Percentiles rank a stretch among this genome's conserved stretches.
These are phyloP conservation scores for Pythium pyrilobum DNA, from an alignment of 352 stramenopile genomes.

Conservation along the genomic window DNA sequence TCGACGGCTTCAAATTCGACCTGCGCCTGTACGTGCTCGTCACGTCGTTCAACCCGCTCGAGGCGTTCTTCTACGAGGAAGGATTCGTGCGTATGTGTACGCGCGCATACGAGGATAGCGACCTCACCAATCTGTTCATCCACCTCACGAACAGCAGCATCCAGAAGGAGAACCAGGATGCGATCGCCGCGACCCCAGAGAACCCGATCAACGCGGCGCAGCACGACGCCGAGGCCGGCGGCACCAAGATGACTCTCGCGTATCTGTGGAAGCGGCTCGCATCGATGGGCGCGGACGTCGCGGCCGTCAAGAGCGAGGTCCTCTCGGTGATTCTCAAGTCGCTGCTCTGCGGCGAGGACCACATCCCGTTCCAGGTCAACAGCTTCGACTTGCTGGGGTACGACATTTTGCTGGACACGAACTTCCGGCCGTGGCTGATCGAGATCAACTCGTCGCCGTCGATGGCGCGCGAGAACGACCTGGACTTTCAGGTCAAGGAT, in stretches of 20 bases:
- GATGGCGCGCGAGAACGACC: slow-evolving; percentile 79
- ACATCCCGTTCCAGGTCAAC: slow-evolving; percentile 86
- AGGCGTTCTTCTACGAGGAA: slow-evolving; percentile 93
- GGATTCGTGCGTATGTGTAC: slow-evolving; percentile 91
- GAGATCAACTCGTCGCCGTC: slow-evolving; percentile 95
- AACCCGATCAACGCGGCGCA: slow-evolving; percentile 39
- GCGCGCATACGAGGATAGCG: slow-evolving; percentile 64
- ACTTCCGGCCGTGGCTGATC: slow-evolving; percentile 91
- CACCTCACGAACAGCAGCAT: slow-evolving; percentile 95
- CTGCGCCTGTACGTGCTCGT: slow-evolving; percentile 93
- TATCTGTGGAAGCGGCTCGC: slow-evolving; percentile 73
- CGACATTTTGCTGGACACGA: slow-evolving; percentile 91
- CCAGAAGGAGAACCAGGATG: slow-evolving; percentile 81
- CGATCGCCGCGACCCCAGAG: slow-evolving; percentile 31
- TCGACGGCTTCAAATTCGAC: slow-evolving; percentile 91
- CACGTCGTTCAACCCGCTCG: slow-evolving; percentile 90
- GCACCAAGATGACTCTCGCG: slow-evolving; percentile 78
- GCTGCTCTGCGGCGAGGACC: slow-evolving; percentile 82
- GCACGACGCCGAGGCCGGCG: slow-evolving; percentile 38
- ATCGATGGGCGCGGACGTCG: slow-evolving; percentile 60
- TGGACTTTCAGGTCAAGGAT: slow-evolving; percentile 90
- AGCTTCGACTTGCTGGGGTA: slow-evolving; percentile 95
- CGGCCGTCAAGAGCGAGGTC: slow-evolving; percentile 62
- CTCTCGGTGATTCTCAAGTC: slow-evolving; percentile 83
- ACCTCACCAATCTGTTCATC: slow-evolving; percentile 83